Base-by-base conservation (phyloP, 1,139 yeast species). In the Suhomyces panamericanus region DNA sequence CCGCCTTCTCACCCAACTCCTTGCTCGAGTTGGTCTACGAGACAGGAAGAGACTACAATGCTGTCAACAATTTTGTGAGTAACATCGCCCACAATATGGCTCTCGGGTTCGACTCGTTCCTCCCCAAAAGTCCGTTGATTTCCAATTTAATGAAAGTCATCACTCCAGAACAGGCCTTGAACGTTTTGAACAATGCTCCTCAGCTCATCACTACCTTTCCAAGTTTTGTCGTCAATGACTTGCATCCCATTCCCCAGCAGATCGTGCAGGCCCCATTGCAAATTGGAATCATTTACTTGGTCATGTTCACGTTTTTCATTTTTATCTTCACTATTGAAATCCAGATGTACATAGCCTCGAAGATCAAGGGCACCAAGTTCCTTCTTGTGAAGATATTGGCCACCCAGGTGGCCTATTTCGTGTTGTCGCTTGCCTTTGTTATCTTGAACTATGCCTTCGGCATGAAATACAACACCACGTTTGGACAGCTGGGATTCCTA, bases 401-500 rank as follows among this genome's bases (percentile, higher is more conserved):
- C 0, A 65, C 80, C 0, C 83, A 78, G 46, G 38, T 65, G 3
- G 66, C 76, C 0, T 78, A 72, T 51, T 38, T 77, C 2, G 54
- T 74, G 6, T 52, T 78, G 24, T 66, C 79, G 1, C 58, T 79
- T 30, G 69, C 73, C 1, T 75, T 65, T 49, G 67, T 75, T 24
- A 54, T 66, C 10, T 59, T 76, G 49, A 74, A 73, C 48, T 61
- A 69, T 11, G 81, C 82, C 0, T 79, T 74, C 56, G 74, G 70
- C 31, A 59, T 77, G 43, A 50, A 57, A 9, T 60, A 59, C 49
- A 48, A 46, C 24, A 57, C 52, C 8, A 56, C 75, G 0, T 66
- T 76, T 40, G 81, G 82, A 40, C 51, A 57, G 11, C 69, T 75
- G 46, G 82, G 82, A 1, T 77, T 78, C 55, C 64, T 78, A 27